phyloP scores from a whole-genome alignment of 192 early-diverging fungal genomes.

The Endogone sp. region DNA sequence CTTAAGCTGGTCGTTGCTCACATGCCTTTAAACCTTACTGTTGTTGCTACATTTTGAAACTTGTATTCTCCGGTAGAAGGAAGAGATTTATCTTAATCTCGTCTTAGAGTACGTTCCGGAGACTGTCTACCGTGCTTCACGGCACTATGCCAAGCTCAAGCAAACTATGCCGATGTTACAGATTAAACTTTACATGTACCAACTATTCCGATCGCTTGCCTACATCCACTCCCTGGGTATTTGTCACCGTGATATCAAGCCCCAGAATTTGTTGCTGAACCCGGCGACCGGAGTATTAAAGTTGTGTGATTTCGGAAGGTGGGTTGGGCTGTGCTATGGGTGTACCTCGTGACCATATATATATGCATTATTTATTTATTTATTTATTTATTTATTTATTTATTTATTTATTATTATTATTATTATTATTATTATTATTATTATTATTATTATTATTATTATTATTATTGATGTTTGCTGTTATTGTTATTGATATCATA shows the following conservation, averaged over 20 bases:
- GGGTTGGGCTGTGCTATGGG: conserved; percentile 13
- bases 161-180: conserved; percentile 92
- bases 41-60: no score
- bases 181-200: conserved; percentile 99
- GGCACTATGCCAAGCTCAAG: conserved; percentile 87
- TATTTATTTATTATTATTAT: not conserved
- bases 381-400: not conserved
- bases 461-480: not conserved
- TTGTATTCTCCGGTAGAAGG: conserved; percentile 45
- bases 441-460: not conserved
- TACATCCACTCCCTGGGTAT: conserved; percentile 97
- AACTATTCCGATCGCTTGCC: conserved; percentile 93
- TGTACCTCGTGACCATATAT: no score
- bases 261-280: conserved; percentile 95
- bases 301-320: conserved; percentile 95
- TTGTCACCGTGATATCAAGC: conserved; percentile 99
- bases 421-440: not conserved
- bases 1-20: no score
- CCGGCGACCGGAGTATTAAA: conserved; percentile 89
- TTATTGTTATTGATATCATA: no score
- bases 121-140: conserved; percentile 91
- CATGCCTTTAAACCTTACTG: not conserved
- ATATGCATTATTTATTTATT: no score
- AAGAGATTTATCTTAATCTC: conserved; percentile 95
- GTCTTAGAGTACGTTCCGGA: conserved; percentile 96